phyloP scores from a whole-genome alignment of 1,139 yeast species.

The Zygosaccharomyces pseudobailii region DNA sequence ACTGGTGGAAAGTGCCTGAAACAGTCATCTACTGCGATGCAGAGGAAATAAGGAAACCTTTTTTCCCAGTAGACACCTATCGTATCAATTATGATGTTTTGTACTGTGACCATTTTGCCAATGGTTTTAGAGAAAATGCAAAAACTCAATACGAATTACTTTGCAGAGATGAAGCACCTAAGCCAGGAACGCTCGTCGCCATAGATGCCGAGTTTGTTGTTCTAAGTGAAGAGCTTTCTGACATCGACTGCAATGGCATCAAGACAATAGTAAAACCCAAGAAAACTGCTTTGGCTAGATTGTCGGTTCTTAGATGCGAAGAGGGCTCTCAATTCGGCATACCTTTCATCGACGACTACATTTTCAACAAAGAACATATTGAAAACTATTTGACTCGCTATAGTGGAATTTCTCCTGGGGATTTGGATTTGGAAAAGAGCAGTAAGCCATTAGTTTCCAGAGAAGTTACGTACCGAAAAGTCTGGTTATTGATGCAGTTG shows the following conservation, averaged over 20 bases:
- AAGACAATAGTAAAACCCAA: conserved; percentile 70
- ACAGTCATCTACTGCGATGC: conserved; percentile 61
- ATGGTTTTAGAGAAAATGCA: conserved; percentile 57
- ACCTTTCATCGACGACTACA: conserved; percentile 92
- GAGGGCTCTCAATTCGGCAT: conserved; percentile 60
- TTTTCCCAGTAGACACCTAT: conserved; percentile 39
- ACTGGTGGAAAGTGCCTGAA: conserved; percentile 82
- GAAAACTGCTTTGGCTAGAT: conserved; percentile 74
- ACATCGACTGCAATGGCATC: conserved; percentile 66
- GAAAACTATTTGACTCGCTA: conserved; percentile 84
- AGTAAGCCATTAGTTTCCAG: conserved; percentile 67
- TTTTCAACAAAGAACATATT: conserved; percentile 65
- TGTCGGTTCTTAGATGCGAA: conserved; percentile 79
- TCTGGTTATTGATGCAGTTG: conserved; percentile 81
- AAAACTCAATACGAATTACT: conserved; percentile 61
- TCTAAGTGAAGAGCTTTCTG: conserved; percentile 73
- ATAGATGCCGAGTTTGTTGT: conserved; percentile 97
- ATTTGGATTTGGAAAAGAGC: conserved; percentile 70
- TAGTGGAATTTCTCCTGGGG: conserved; percentile 92
- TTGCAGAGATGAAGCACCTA: conserved; percentile 65
- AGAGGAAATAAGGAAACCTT: conserved; percentile 32
- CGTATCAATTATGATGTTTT: conserved; percentile 58
- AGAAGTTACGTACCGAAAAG: conserved; percentile 78
- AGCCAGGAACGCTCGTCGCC: conserved; percentile 73
- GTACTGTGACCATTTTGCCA: conserved; percentile 71